Conservation (phyloP, 805 yeast genomes). For the Saccharomycopsis malanga region DNA sequence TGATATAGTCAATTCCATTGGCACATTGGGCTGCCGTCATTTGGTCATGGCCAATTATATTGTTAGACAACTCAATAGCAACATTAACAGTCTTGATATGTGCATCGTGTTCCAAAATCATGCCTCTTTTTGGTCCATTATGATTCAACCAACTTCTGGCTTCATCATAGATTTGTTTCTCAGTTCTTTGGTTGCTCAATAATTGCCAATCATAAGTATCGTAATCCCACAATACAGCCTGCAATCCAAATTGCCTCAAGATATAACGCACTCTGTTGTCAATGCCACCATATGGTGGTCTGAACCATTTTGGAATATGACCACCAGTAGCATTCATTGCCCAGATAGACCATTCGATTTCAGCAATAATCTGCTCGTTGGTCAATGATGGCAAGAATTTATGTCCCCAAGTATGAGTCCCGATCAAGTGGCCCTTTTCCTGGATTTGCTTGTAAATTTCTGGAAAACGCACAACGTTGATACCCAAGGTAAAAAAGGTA, state of each 20-base stretch:
- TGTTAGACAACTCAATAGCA: slow-evolving; percentile 50
- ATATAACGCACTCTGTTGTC: slow-evolving; percentile 82
- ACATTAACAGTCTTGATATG: slow-evolving; percentile 57
- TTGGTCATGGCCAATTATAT: slow-evolving; percentile 53
- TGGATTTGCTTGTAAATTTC: slow-evolving; percentile 55
- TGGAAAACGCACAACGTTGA: slow-evolving; percentile 72
- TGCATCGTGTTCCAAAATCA: slow-evolving; percentile 86
- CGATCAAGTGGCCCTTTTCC: slow-evolving; percentile 67
- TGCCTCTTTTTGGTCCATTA: slow-evolving; percentile 37
- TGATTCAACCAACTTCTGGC: slow-evolving; percentile 44
- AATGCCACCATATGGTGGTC: slow-evolving; percentile 96
- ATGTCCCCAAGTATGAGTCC: slow-evolving; percentile 92
- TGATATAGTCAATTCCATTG: slow-evolving; percentile 56
- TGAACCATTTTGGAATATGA: slow-evolving; percentile 83
- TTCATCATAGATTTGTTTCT: slow-evolving; percentile 47
- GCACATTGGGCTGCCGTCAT: slow-evolving; percentile 75
- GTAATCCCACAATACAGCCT: slow-evolving; percentile 82
- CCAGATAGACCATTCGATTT: slow-evolving; percentile 93
- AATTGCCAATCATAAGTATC: slow-evolving; percentile 91
- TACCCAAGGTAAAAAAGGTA: slow-evolving; percentile 83
- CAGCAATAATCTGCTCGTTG: slow-evolving; percentile 81
- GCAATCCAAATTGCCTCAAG: slow-evolving; percentile 78
- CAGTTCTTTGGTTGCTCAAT: slow-evolving; percentile 44
- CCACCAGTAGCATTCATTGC: slow-evolving; percentile 93
- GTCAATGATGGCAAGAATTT: slow-evolving; percentile 68